Evolutionary conservation across 176 grass and related monocot species (phyloP).

Genomic region (Elaeis guineensis): DNA sequence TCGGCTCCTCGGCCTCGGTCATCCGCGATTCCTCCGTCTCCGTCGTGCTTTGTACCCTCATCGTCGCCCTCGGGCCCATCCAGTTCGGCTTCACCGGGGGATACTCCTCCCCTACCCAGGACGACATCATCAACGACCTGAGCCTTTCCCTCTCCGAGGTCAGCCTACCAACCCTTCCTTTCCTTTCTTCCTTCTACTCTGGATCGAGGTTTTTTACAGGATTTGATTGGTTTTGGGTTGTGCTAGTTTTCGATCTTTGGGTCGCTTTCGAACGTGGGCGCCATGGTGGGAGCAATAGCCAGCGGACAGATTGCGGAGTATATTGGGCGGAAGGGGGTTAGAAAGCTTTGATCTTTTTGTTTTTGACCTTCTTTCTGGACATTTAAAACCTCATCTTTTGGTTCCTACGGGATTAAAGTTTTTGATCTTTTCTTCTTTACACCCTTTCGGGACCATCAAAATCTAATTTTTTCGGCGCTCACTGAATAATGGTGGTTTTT

Average conservation of each 20-base stretch:
- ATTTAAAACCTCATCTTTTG: too few species aligned
- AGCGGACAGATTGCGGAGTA: slow-evolving; percentile 93
- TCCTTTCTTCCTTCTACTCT: background rate
- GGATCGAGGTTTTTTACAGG: background rate
- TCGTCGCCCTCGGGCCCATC: slow-evolving; percentile 86
- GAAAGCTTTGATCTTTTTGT: background rate
- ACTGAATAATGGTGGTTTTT: too few species aligned
- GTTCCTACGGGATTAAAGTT: too few species aligned
- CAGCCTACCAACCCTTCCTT: background rate
- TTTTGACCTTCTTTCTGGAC: too few species aligned
- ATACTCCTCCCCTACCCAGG: slow-evolving; percentile 80
- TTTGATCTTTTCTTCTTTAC: too few species aligned
- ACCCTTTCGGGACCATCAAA: too few species aligned
- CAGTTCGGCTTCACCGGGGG: slow-evolving; percentile 94
- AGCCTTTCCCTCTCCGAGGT: slow-evolving; percentile 77
- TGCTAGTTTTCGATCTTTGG: slow-evolving; percentile 88
- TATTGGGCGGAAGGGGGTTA: slow-evolving; percentile 87
- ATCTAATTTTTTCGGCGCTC: too few species aligned
- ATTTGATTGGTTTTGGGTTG: background rate
- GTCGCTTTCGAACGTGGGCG: slow-evolving; percentile 84
- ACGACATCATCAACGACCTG: slow-evolving; percentile 68
- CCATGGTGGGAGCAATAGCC: slow-evolving; percentile 86
- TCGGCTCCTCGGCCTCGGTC: slow-evolving; percentile 46
- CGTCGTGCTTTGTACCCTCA: slow-evolving; percentile 87
- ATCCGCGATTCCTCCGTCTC: slow-evolving; percentile 71